Percentiles rank a stretch among this genome's conserved stretches.
phyloP scores from a whole-genome alignment of 1,139 yeast species.

The Hyphopichia pseudoburtonii region DNA sequence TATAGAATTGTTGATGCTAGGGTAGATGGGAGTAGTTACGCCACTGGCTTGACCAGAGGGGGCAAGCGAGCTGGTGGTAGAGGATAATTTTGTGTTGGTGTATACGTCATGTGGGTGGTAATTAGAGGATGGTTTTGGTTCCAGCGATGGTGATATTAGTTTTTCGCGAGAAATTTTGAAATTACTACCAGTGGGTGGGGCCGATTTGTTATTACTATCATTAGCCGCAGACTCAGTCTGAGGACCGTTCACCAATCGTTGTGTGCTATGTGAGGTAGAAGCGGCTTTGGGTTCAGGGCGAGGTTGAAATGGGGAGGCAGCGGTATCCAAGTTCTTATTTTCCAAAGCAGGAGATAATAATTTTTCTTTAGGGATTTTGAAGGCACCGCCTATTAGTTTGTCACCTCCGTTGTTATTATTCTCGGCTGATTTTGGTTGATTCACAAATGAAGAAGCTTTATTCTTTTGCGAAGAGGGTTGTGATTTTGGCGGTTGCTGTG shows the following conservation, averaged over 20 bases:
- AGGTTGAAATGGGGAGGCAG: conserved; percentile 1
- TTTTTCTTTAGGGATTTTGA: conserved; percentile 6
- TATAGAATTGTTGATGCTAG: background rate
- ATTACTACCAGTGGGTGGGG: conserved; percentile 3
- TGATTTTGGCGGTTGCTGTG: background rate
- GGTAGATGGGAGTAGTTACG: background rate
- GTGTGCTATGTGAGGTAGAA: background rate
- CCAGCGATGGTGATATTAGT: conserved; percentile 4
- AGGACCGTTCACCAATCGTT: background rate
- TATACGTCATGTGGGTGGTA: background rate
- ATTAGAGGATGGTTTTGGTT: background rate
- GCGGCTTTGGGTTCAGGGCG: background rate
- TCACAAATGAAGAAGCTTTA: no score
- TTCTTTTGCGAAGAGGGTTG: no score
- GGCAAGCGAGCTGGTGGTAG: background rate
- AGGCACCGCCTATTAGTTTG: conserved; percentile 3
- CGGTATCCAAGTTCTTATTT: background rate
- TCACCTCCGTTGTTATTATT: background rate
- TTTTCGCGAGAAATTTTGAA: conserved; percentile 8
- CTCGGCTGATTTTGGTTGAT: background rate
- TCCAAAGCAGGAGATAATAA: conserved; percentile 4
- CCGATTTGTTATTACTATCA: background rate
- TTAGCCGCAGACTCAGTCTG: background rate
- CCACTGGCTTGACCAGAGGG: conserved; percentile 1
- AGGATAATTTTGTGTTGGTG: background rate